phyloP scores from a whole-genome alignment of 2,329 filamentous ascomycete species.

The Colletotrichum limetticola region DNA sequence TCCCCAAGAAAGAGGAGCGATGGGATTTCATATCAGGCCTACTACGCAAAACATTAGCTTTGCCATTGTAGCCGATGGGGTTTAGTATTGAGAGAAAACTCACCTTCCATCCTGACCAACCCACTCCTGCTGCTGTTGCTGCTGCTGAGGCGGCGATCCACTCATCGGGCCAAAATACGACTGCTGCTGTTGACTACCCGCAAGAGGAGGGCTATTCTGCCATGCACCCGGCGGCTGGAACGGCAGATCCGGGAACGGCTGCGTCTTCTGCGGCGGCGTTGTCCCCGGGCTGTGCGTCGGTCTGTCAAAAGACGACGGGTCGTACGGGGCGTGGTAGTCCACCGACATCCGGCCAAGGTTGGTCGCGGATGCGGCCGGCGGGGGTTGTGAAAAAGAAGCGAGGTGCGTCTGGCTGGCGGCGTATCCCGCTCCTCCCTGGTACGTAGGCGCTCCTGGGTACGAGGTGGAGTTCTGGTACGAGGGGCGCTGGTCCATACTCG shows the following conservation, averaged over 20 bases:
- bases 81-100: background rate
- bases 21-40: slow-evolving; percentile 28
- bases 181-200: slow-evolving; percentile 8
- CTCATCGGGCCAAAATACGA: background rate
- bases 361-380: background rate
- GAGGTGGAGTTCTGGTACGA: slow-evolving; percentile 21
- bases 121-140: slow-evolving; percentile 27
- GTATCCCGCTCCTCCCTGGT: slow-evolving; percentile 9
- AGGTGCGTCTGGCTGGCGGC: background rate
- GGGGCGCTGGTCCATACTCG: slow-evolving; percentile 19
- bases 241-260: slow-evolving; percentile 30
- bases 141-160: slow-evolving; percentile 11
- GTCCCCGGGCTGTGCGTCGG: slow-evolving; percentile 14
- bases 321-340: slow-evolving; percentile 17
- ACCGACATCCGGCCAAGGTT: background rate
- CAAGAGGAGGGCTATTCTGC: slow-evolving; percentile 22
- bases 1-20: slow-evolving; percentile 31
- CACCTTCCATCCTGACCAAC: slow-evolving; percentile 15
- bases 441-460: slow-evolving; percentile 22
- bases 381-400: background rate
- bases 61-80: too few relatives aligned
- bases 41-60: background rate
- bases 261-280: slow-evolving; percentile 19
- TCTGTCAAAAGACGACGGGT: slow-evolving; percentile 15
- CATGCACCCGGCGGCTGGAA: slow-evolving; percentile 20